These are phyloP conservation scores for Verruconis gallopava DNA, from an alignment of 2,329 filamentous ascomycete species.

Conservation along the genomic window DNA sequence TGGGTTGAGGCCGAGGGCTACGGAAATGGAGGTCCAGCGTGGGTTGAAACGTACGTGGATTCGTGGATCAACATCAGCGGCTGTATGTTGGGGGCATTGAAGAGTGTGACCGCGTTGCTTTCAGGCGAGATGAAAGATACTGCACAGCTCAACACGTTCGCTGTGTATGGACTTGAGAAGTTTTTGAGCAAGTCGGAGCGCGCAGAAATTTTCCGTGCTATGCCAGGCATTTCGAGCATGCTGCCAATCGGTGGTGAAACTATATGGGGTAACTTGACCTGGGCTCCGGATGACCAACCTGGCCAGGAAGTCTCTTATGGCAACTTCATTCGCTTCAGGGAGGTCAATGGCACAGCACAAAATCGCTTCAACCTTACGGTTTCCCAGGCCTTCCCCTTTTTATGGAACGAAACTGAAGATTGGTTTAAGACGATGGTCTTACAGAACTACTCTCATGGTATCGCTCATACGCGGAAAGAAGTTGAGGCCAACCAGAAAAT, in stretches of 20 bases:
- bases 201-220: conserved; percentile 85
- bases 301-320: conserved; percentile 65
- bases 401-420: conserved; percentile 63
- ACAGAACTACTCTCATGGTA: conserved; percentile 71
- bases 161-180: conserved; percentile 91
- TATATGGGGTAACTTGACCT: conserved; percentile 83
- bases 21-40: conserved; percentile 68
- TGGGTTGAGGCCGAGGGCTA: conserved; percentile 68
- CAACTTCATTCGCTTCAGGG: conserved; percentile 72
- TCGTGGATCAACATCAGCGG: conserved; percentile 98
- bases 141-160: conserved; percentile 88
- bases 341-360: conserved; percentile 37
- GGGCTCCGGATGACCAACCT: conserved; percentile 75
- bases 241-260: conserved; percentile 84
- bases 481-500: conserved; percentile 52
- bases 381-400: conserved; percentile 59
- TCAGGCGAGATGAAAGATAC: conserved; percentile 99
- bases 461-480: conserved; percentile 66
- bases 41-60: conserved; percentile 84
- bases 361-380: conserved; percentile 62
- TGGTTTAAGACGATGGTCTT: conserved; percentile 73
- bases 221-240: conserved; percentile 96
- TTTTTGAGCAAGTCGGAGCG: conserved; percentile 85
- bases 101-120: conserved; percentile 77
- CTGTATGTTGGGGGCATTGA: conserved; percentile 91